Evolutionary conservation across 805 yeast genomes (phyloP).

Genomic region (Suhomyces xylopsoci): DNA sequence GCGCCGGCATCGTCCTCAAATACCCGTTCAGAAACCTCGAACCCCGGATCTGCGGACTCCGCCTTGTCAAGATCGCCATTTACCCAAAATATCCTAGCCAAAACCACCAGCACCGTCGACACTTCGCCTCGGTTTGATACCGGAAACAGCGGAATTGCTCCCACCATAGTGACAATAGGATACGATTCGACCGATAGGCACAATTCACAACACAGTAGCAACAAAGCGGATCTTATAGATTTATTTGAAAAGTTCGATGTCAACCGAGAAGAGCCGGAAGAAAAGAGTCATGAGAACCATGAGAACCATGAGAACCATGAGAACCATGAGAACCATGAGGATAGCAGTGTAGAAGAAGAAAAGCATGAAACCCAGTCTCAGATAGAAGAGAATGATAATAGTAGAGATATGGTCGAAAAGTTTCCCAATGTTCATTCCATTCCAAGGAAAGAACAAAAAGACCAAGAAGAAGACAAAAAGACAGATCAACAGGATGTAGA

Average conservation of each 20-base stretch:
- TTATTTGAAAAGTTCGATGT: slow-evolving; percentile 36
- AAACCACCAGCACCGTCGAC: neutral
- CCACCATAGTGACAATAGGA: slow-evolving; percentile 20
- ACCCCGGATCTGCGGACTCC: neutral
- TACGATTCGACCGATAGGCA: neutral
- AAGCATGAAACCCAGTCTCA: slow-evolving; percentile 1
- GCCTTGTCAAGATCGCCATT: slow-evolving; percentile 16
- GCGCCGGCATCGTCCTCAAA: slow-evolving; percentile 11
- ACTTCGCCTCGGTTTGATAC: neutral
- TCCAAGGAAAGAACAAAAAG: neutral
- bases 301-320: too few species aligned
- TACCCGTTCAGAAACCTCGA: neutral
- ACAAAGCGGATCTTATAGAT: slow-evolving; percentile 23
- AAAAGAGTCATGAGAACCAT: neutral
- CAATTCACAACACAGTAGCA: neutral
- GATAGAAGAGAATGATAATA: neutral
- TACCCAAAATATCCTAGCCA: slow-evolving; percentile 14
- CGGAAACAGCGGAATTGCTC: slow-evolving; percentile 16
- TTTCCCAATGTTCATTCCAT: neutral
- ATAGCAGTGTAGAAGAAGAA: neutral
- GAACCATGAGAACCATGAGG: neutral
- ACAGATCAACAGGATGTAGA: too few species aligned
- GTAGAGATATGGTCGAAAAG: neutral
- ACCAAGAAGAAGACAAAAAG: neutral
- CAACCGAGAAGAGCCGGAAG: slow-evolving; percentile 3